A percentile compares a stretch with the other conserved stretches of the same genome.
Conservation (phyloP, 352 stramenopile genomes). For the Globisporangium megalacanthum region DNA sequence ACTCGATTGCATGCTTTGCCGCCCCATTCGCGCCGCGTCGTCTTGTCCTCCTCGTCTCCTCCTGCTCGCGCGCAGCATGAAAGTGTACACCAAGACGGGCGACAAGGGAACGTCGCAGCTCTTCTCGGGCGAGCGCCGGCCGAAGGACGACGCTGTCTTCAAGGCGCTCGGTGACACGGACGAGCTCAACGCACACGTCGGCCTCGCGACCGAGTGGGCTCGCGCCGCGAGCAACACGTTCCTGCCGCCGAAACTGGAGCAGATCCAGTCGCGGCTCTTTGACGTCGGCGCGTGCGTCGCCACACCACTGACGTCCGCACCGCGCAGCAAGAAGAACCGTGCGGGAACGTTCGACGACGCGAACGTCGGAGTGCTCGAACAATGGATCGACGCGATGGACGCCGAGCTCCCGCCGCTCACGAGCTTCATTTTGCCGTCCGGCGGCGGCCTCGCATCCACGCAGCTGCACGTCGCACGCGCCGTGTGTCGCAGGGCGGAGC, state of each 20-base stretch:
- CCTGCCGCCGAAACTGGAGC: slow-evolving; percentile 58
- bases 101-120: slow-evolving; percentile 91
- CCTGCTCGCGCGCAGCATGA: slow-evolving; percentile 37
- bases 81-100: slow-evolving; percentile 91
- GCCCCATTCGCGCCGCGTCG: not conserved
- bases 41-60: not conserved
- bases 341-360: slow-evolving; percentile 49
- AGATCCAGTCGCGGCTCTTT: slow-evolving; percentile 89
- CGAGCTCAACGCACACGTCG: slow-evolving; percentile 85
- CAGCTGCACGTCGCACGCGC: slow-evolving; percentile 84
- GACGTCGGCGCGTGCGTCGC: slow-evolving; percentile 87
- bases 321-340: slow-evolving; percentile 60
- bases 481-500: slow-evolving; percentile 84
- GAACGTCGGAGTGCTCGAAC: slow-evolving; percentile 64
- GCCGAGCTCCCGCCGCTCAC: slow-evolving; percentile 68
- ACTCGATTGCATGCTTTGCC: not conserved
- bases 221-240: slow-evolving; percentile 29
- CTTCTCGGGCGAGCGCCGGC: slow-evolving; percentile 85
- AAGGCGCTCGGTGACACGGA: slow-evolving; percentile 89
- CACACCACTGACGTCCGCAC: slow-evolving; percentile 66
- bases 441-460: slow-evolving; percentile 67
- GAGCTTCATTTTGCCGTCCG: slow-evolving; percentile 85
- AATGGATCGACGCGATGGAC: slow-evolving; percentile 90
- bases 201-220: slow-evolving; percentile 54
- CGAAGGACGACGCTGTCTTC: slow-evolving; percentile 87